These are phyloP conservation scores for Solanum aculeatissimum DNA, from an alignment of 305 asterid genomes.

Conservation along the genomic window DNA sequence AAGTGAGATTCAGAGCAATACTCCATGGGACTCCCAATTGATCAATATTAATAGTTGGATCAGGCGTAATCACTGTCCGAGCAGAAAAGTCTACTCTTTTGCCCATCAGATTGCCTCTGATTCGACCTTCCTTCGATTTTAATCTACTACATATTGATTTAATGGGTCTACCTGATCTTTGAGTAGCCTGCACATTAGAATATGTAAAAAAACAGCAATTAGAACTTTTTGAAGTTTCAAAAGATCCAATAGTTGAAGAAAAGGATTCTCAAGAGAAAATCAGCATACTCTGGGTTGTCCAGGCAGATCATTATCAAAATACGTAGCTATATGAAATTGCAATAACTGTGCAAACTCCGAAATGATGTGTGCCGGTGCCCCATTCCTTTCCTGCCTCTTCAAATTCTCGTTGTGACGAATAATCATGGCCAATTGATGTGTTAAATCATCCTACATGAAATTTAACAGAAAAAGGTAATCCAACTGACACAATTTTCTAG, in stretches of 20 bases:
- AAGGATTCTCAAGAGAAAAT: not conserved
- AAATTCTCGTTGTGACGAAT: slow-evolving; percentile 92
- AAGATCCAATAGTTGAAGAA: not conserved
- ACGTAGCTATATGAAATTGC: slow-evolving; percentile 95
- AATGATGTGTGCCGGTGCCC: slow-evolving; percentile 97
- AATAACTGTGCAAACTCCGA: slow-evolving; percentile 95
- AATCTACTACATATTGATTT: slow-evolving; percentile 97
- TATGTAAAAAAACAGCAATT: not conserved
- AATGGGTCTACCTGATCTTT: slow-evolving; percentile 92
- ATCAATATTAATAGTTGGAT: slow-evolving; percentile 95
- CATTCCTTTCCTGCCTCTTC: slow-evolving; percentile 94
- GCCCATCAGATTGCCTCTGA: slow-evolving; percentile 98
- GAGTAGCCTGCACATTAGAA: slow-evolving; percentile 59
- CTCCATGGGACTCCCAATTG: slow-evolving; percentile 98
- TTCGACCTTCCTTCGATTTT: slow-evolving; percentile 95
- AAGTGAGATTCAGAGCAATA: slow-evolving; percentile 92
- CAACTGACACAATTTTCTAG: not conserved
- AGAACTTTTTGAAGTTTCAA: slow-evolving; percentile 7
- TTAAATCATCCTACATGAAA: slow-evolving; percentile 84
- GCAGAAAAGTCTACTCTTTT: slow-evolving; percentile 97
- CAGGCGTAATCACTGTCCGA: slow-evolving; percentile 98
- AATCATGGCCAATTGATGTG: slow-evolving; percentile 97
- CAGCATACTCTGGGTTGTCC: slow-evolving; percentile 91
- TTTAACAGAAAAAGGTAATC: not conserved
- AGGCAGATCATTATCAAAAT: slow-evolving; percentile 95